Evolutionary conservation across 2,329 filamentous ascomycete genomes (phyloP), one percentile per base, ranked within the genome.

Genomic region (Penicillium decumbens): DNA sequence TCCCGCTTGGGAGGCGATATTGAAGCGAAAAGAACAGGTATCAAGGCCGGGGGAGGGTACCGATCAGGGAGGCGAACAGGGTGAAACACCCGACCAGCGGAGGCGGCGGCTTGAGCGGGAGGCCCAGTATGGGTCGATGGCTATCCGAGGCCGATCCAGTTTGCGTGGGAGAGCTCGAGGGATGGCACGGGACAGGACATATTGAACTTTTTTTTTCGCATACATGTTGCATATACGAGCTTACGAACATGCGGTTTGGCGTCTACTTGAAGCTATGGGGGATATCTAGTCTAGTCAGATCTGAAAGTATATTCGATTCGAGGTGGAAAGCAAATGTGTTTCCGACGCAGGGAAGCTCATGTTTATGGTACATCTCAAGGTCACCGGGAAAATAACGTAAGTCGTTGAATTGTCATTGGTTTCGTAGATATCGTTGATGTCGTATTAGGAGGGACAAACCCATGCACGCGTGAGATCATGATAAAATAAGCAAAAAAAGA

Each of bases 121-220:
- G 51, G 58, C 58, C 13, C 63, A 67, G 49, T 68, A 64, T 55
- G 65, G 65, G 25, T 60, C 59, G 35, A 65, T 69, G 64, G 66
- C 66, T 43, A 62, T 69, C 51, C 52, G 63, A 15, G 64, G 59
- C 10, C 56, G 63, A 41, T 63, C 56, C 30, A 60, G 49, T 49
- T 37, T 59, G 23, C 45, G 54, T 28, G 58, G 58, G 10, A 44
- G 57, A 51, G 62, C 56, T 23, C 15, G 15, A 18, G 20, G 20
- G 47, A 59, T 30, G 43, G 28, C 33, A 18, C 32, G 54, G 43
- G 12, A 52, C 45, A 39, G 56, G 37, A 33, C 28, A 43, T 54
- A 54, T 37, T 37, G 15, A 37, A 9, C 12, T 9, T 20, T 20
- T 37, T 18, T 18, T 18, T 2, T 18, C 15, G 32, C 32, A 10